Percentiles rank a stretch among this genome's conserved stretches.
These are phyloP conservation scores for Afroboletus lepidellus DNA, from an alignment of 1,284 basidiomycete species.

Conservation along the genomic window DNA sequence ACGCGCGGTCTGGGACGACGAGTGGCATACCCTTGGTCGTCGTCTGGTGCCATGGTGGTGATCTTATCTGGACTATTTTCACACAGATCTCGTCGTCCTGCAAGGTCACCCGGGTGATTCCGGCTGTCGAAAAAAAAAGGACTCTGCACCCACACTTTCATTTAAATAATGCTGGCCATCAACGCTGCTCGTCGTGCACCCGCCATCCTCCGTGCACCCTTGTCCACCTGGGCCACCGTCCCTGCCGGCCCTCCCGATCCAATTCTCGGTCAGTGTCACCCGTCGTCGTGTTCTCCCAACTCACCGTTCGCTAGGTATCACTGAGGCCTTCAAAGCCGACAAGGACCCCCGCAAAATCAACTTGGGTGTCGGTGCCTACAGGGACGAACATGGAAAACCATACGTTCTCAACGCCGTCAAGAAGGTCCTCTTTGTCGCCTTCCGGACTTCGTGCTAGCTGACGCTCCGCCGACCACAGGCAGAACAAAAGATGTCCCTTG, in stretches of 20 bases:
- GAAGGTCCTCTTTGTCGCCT: constrained; percentile 51
- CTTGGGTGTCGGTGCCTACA: constrained; percentile 93
- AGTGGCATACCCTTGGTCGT: constrained; percentile 12
- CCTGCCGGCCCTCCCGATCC: constrained; percentile 90
- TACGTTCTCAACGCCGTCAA: constrained; percentile 91
- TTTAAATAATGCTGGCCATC: constrained; percentile 42
- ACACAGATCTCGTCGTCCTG: too few relatives aligned
- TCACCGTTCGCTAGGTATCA: constrained; percentile 56
- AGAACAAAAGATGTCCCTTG: constrained; percentile 70
- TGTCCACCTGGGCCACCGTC: constrained; percentile 83
- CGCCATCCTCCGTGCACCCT: constrained; percentile 38
- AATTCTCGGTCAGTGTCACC: constrained; percentile 70
- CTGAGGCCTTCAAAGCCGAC: constrained; percentile 96
- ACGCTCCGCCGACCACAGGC: constrained; percentile 49
- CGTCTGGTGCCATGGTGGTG: constrained; percentile 16
- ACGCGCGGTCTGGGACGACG: not conserved
- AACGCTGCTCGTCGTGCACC: constrained; percentile 45
- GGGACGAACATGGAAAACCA: constrained; percentile 93
- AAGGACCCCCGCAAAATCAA: constrained; percentile 92
- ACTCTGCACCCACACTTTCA: constrained; percentile 3
- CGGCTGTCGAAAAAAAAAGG: constrained; percentile 5
- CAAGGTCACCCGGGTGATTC: constrained; percentile 26
- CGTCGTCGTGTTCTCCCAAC: not conserved
- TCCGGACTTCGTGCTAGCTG: not conserved
- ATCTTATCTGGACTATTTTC: constrained; percentile 26